phyloP scores from a whole-genome alignment of 2,329 filamentous ascomycete genomes.

The Alternaria arbusti region DNA sequence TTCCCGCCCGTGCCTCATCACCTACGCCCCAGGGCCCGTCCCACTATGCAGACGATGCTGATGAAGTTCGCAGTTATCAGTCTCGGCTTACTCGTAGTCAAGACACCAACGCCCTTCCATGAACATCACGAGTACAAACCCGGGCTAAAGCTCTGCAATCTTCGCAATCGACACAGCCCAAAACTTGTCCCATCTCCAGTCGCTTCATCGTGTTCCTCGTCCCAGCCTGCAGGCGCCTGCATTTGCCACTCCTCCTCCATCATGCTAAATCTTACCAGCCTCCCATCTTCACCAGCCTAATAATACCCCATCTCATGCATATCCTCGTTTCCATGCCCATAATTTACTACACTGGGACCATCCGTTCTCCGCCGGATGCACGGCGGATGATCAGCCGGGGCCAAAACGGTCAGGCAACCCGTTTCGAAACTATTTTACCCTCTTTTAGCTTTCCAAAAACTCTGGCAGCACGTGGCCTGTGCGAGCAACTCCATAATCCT shows the following conservation, averaged over 20 bases:
- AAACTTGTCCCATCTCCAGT: background rate
- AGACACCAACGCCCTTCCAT: background rate
- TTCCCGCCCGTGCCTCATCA: background rate
- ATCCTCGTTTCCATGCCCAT: conserved; percentile 7
- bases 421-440: conserved; percentile 39
- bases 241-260: background rate
- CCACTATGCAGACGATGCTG: conserved; percentile 2
- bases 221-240: background rate
- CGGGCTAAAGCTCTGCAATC: background rate
- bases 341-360: conserved; percentile 26
- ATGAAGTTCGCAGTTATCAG: conserved; percentile 6
- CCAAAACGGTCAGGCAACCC: conserved; percentile 13
- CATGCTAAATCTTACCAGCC: conserved; percentile 1
- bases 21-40: conserved; percentile 7
- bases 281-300: conserved; percentile 8
- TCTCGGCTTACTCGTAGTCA: background rate
- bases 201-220: background rate
- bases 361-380: conserved; percentile 23
- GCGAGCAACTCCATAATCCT: background rate
- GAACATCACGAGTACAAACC: background rate
- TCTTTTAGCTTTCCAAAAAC: conserved; percentile 20
- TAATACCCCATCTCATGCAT: conserved; percentile 11
- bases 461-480: conserved; percentile 3
- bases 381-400: conserved; percentile 13
- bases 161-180: background rate